Conservation (phyloP, 139 green algal species). For the Penium margaritaceum region DNA sequence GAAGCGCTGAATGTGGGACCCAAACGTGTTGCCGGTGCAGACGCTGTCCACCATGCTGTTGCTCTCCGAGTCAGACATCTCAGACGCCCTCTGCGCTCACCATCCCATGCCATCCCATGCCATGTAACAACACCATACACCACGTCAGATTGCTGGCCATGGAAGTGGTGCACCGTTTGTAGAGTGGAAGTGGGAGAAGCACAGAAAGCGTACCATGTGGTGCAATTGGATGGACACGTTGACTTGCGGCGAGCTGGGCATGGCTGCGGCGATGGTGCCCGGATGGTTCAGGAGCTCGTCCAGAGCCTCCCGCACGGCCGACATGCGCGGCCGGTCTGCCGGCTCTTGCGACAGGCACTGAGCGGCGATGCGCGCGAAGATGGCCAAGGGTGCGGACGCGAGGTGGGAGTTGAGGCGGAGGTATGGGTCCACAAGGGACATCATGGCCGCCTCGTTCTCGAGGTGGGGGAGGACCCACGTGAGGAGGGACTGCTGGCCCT, state of each 20-base stretch:
- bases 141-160: too few relatives aligned
- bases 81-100: too few relatives aligned
- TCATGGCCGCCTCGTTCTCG: constrained; percentile 5
- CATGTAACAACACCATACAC: too few relatives aligned
- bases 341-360: constrained; percentile 24
- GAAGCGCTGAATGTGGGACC: too few relatives aligned
- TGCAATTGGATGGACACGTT: too few relatives aligned
- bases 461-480: constrained; percentile 39
- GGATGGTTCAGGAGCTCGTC: neutral
- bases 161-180: too few relatives aligned
- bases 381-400: neutral
- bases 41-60: too few relatives aligned
- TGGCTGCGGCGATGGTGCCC: too few relatives aligned
- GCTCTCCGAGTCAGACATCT: too few relatives aligned
- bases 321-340: neutral
- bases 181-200: neutral
- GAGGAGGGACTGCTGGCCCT: constrained; percentile 38
- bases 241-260: too few relatives aligned
- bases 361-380: constrained; percentile 12
- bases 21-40: too few relatives aligned
- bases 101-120: too few relatives aligned
- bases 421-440: constrained; percentile 32
- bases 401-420: constrained; percentile 30
- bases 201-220: neutral
- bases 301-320: neutral